phyloP scores from a whole-genome alignment of 2,329 filamentous ascomycete species.

The Talaromyces pinophilus region DNA sequence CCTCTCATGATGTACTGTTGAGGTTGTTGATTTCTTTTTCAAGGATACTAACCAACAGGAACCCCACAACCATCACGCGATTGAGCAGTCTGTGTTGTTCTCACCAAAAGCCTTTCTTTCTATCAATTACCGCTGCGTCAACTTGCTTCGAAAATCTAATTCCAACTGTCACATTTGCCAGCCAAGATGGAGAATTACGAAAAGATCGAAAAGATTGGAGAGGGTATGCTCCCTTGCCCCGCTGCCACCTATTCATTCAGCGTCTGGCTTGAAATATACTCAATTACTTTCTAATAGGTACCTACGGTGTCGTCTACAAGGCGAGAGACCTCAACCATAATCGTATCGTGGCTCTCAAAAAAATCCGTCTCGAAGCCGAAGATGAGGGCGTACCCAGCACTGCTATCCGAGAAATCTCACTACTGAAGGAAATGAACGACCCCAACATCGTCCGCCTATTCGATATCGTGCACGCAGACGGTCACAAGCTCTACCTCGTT shows the following conservation, averaged over 20 bases:
- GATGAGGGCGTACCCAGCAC: slow-evolving; percentile 92
- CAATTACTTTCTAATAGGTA: slow-evolving; percentile 58
- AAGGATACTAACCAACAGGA: slow-evolving; percentile 13
- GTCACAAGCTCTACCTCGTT: slow-evolving; percentile 91
- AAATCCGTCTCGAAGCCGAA: slow-evolving; percentile 92
- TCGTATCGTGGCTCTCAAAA: slow-evolving; percentile 89
- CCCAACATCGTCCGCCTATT: slow-evolving; percentile 83
- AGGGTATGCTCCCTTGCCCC: slow-evolving; percentile 64
- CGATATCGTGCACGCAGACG: slow-evolving; percentile 93
- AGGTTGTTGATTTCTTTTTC: neutral
- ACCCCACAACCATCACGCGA: neutral
- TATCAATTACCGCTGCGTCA: neutral
- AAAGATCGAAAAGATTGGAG: slow-evolving; percentile 94
- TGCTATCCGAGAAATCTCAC: slow-evolving; percentile 89
- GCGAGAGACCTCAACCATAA: slow-evolving; percentile 80
- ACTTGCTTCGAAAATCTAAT: neutral
- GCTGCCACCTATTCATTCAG: neutral
- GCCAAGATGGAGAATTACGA: slow-evolving; percentile 86
- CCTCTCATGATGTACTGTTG: slow-evolving; percentile 36
- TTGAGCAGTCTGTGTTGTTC: neutral
- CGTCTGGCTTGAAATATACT: neutral
- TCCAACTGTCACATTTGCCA: neutral
- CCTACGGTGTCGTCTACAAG: slow-evolving; percentile 95
- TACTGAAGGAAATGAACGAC: slow-evolving; percentile 92
- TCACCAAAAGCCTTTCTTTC: neutral